Conservation (phyloP, 2,329 filamentous ascomycete genomes). For the Myriangium duriaei region DNA sequence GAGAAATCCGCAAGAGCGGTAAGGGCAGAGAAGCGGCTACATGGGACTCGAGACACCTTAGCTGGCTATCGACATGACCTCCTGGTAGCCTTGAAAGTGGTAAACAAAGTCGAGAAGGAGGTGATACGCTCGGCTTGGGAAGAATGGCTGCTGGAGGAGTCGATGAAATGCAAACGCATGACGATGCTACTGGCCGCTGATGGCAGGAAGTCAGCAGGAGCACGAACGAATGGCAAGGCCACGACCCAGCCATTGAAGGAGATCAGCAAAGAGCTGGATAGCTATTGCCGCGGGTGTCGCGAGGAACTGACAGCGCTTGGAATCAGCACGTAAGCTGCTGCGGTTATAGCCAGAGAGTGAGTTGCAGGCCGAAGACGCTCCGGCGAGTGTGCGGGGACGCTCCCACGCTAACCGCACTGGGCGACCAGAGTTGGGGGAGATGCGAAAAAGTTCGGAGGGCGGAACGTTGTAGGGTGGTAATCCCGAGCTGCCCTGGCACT, state of each 20-base stretch:
- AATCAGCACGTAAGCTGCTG: background rate
- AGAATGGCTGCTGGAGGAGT: slow-evolving; percentile 77
- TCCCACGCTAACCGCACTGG: no score
- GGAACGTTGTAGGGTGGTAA: no score
- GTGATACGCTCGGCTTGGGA: slow-evolving; percentile 84
- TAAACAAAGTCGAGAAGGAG: slow-evolving; percentile 81
- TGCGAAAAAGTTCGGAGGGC: no score
- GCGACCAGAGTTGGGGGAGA: no score
- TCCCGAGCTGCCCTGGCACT: no score
- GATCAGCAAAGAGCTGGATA: slow-evolving; percentile 10
- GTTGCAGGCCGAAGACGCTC: no score
- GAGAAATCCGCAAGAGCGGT: slow-evolving; percentile 7
- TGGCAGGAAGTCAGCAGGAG: slow-evolving; percentile 15
- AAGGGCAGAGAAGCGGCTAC: slow-evolving; percentile 40
- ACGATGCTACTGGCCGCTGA: slow-evolving; percentile 35
- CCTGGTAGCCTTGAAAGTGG: slow-evolving; percentile 75
- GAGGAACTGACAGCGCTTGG: slow-evolving; percentile 5
- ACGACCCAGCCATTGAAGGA: slow-evolving; percentile 9
- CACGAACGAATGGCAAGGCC: slow-evolving; percentile 15
- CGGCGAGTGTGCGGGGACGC: no score
- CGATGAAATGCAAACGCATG: slow-evolving; percentile 56
- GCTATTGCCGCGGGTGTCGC: slow-evolving; percentile 5
- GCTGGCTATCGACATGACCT: slow-evolving; percentile 81
- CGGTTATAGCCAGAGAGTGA: no score
- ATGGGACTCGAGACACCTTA: slow-evolving; percentile 69